Percentiles rank a stretch among this genome's conserved stretches.
phyloP scores from a whole-genome alignment of 768 basidiomycete species.

The Myochromella boudieri region DNA sequence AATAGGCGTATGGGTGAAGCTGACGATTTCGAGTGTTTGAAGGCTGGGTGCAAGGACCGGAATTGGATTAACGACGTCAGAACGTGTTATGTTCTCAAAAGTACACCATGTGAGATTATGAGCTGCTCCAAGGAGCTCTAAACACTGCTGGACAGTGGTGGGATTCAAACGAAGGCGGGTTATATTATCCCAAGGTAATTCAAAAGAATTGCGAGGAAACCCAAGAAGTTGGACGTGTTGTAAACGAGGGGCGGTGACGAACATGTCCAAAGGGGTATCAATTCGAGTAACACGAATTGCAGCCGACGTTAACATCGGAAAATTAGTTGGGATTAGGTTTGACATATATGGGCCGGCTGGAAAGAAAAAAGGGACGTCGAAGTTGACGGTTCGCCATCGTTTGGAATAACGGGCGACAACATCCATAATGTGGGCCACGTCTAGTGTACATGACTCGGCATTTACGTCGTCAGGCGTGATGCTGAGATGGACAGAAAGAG shows the following conservation, averaged over 20 bases:
- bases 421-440: conserved; percentile 16
- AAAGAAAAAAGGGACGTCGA: conserved; percentile 18
- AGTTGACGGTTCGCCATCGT: conserved; percentile 15
- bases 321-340: conserved; percentile 7
- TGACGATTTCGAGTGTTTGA: conserved; percentile 16
- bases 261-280: conserved; percentile 10
- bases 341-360: conserved; percentile 11
- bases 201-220: conserved; percentile 13
- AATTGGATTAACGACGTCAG: conserved; percentile 19
- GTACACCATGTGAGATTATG: conserved; percentile 16
- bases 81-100: conserved; percentile 18
- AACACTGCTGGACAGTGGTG: conserved; percentile 18
- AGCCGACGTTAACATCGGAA: conserved; percentile 14
- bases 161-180: conserved; percentile 17
- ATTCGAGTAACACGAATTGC: conserved; percentile 6
- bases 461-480: not conserved
- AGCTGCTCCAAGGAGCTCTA: conserved; percentile 13
- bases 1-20: conserved; percentile 16
- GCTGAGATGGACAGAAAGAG: conserved; percentile 12
- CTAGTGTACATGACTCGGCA: conserved; percentile 3
- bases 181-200: conserved; percentile 15
- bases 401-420: conserved; percentile 14
- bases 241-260: conserved; percentile 13
- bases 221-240: conserved; percentile 13
- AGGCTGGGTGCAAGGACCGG: conserved; percentile 13